Conservation (phyloP, 2,329 filamentous ascomycete species). For the Penicillium sp. region DNA sequence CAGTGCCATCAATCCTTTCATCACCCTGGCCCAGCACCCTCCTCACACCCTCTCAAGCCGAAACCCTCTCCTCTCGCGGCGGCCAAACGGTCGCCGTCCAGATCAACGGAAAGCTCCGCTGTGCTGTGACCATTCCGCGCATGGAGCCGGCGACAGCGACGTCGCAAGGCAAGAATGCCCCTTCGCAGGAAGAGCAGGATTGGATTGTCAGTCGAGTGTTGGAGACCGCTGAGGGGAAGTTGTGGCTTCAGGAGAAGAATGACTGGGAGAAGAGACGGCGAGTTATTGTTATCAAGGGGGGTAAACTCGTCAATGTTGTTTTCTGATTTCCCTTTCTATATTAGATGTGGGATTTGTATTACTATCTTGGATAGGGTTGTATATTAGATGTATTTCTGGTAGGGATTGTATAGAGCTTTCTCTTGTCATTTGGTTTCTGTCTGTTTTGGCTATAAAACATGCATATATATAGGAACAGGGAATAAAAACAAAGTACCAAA, state of each 20-base stretch:
- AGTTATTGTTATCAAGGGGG: conserved; percentile 64
- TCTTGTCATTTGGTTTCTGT: not conserved
- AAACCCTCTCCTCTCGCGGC: conserved; percentile 50
- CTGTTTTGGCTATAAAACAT: not conserved
- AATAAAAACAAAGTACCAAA: not conserved
- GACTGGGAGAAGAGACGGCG: conserved; percentile 57
- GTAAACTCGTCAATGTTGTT: conserved; percentile 73
- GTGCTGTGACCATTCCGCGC: conserved; percentile 62
- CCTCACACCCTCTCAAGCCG: conserved; percentile 39
- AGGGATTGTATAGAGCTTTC: not conserved
- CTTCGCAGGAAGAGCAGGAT: conserved; percentile 45
- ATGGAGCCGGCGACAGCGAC: conserved; percentile 40
- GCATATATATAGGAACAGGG: not conserved
- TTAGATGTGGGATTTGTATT: not conserved
- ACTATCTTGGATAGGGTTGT: conserved; percentile 5
- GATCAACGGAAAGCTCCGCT: conserved; percentile 74
- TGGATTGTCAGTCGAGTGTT: conserved; percentile 64
- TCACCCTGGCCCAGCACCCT: conserved; percentile 56
- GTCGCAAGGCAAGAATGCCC: conserved; percentile 12
- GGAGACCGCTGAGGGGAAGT: conserved; percentile 58
- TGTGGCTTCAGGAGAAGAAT: conserved; percentile 53
- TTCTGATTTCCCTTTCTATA: conserved; percentile 32
- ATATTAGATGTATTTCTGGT: not conserved
- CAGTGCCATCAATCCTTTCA: conserved; percentile 42
- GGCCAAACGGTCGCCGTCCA: conserved; percentile 62